These are phyloP conservation scores for Debaryomyces coudertii DNA, from an alignment of 1,139 yeast species.

Conservation along the genomic window DNA sequence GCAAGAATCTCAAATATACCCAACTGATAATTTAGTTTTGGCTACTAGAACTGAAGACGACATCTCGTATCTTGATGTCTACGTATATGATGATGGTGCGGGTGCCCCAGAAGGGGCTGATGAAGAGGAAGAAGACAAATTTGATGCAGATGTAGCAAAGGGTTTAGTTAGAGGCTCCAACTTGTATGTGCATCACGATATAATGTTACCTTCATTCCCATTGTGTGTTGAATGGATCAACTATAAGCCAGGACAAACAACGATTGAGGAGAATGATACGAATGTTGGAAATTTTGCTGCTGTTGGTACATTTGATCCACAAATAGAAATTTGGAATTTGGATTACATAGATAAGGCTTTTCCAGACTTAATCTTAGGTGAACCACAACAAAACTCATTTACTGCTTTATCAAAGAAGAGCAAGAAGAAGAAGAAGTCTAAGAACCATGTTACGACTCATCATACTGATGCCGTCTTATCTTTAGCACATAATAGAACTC, in stretches of 20 bases:
- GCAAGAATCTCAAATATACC: constrained; percentile 81
- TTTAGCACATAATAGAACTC: constrained; percentile 76
- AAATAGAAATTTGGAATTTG: constrained; percentile 94
- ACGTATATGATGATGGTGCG: constrained; percentile 93
- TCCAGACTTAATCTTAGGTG: constrained; percentile 93
- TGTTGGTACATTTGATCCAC: constrained; percentile 95
- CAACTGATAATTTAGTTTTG: constrained; percentile 85
- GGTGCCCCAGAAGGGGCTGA: constrained; percentile 71
- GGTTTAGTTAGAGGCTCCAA: constrained; percentile 73
- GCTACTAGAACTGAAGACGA: constrained; percentile 98
- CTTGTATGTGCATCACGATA: constrained; percentile 92
- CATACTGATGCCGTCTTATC: constrained; percentile 95
- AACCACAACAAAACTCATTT: constrained; percentile 56
- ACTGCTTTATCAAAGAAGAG: constrained; percentile 45
- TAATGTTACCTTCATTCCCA: constrained; percentile 97
- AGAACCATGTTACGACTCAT: constrained; percentile 66
- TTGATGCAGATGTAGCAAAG: constrained; percentile 66
- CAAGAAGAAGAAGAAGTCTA: constrained; percentile 53
- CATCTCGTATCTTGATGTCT: constrained; percentile 86
- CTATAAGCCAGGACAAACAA: constrained; percentile 56
- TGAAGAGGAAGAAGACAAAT: constrained; percentile 63
- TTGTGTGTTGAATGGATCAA: constrained; percentile 95
- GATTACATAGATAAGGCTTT: constrained; percentile 92
- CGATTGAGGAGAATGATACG: constrained; percentile 34
- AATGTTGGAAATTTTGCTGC: constrained; percentile 90